Evolutionary conservation across 441 rosid species (phyloP).

Genomic region (Kokia cookei): DNA sequence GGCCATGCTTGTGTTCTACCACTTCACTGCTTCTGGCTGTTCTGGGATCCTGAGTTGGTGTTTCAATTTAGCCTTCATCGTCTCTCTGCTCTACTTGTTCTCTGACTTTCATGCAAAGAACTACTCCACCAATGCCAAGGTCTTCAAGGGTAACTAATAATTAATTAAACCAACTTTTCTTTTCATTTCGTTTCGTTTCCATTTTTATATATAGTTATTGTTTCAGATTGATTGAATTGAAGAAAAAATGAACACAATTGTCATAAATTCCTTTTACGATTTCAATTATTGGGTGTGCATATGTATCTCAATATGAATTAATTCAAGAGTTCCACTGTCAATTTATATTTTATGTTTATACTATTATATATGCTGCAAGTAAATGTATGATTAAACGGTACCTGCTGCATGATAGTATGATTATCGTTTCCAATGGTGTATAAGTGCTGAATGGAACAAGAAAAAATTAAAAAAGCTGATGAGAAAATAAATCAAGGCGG

Average conservation of each 20-base stretch:
- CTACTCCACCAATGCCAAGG: constrained; percentile 18
- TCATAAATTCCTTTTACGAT: not conserved
- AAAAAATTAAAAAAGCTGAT: not conserved
- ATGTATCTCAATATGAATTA: not conserved
- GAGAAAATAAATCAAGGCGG: not conserved
- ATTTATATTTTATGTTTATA: not conserved
- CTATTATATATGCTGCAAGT: not conserved
- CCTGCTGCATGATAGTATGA: not conserved
- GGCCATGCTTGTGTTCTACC: constrained; percentile 33
- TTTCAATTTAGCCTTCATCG: constrained; percentile 46
- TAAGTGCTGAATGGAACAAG: not conserved
- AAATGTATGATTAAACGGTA: not conserved
- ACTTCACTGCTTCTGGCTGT: constrained; percentile 46
- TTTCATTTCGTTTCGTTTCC: not conserved
- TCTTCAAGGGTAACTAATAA: not conserved
- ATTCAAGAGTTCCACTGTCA: not conserved
- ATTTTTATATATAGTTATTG: not conserved
- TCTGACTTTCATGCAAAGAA: constrained; percentile 41
- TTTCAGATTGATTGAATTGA: not conserved
- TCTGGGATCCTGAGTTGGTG: constrained; percentile 51
- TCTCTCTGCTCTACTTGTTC: constrained; percentile 49
- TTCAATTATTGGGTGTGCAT: not conserved
- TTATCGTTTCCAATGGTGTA: not conserved
- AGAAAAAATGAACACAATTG: not conserved
- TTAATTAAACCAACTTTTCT: no score